phyloP scores from a whole-genome alignment of 495 filamentous ascomycete genomes.

The Sabuloglossum arenarium region DNA sequence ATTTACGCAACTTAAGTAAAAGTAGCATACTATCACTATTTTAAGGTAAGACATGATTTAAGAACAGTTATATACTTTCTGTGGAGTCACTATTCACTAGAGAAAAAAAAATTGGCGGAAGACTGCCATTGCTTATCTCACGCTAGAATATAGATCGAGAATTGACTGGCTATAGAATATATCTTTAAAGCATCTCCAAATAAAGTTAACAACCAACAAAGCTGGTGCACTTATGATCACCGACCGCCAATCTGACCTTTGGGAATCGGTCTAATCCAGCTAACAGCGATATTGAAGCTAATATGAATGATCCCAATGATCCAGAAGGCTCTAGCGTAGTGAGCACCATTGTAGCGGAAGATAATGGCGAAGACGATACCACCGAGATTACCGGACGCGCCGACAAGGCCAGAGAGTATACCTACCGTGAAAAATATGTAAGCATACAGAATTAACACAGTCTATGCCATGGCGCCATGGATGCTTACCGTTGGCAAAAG shows the following conservation, averaged over 20 bases:
- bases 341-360: slow-evolving; percentile 49
- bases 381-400: slow-evolving; percentile 64
- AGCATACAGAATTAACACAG: neutral
- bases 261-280: slow-evolving; percentile 55
- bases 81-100: no score
- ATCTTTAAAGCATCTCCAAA: no score
- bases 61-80: no score
- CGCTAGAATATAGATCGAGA: no score
- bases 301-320: slow-evolving; percentile 64
- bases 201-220: no score
- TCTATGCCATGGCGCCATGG: neutral
- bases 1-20: no score
- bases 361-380: slow-evolving; percentile 74
- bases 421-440: slow-evolving; percentile 14
- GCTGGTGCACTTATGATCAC: no score
- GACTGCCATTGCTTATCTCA: no score
- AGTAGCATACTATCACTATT: no score
- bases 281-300: slow-evolving; percentile 38
- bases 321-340: slow-evolving; percentile 56
- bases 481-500: slow-evolving; percentile 42
- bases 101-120: no score
- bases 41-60: no score
- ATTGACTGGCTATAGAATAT: no score
- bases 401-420: slow-evolving; percentile 56
- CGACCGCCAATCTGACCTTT: slow-evolving; percentile 44